Base-by-base conservation (phyloP, 176 grass and related monocot species). In the Olyra latifolia region DNA sequence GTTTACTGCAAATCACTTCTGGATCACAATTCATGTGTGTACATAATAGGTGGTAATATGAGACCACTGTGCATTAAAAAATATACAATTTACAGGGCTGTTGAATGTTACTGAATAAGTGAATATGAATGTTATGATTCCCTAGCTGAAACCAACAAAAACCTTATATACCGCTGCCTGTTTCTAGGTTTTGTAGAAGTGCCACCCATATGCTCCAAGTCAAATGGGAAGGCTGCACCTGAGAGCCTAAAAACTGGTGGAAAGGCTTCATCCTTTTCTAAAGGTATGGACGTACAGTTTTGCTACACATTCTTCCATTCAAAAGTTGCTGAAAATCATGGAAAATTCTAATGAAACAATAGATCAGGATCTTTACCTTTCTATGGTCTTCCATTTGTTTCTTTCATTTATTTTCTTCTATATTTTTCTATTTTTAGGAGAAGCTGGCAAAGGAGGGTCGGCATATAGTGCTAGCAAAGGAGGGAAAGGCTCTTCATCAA, bases 181-280 rank as follows among this genome's bases (percentile, higher is more conserved):
- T 79, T 73, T 80, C 77, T 79, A 97, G 94, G 77, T 84, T 90
- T 88, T 77, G 27, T 92, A n/a, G 89, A 92, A 56, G 27, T 19
- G 42, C 62, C 64, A 81, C 82, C 61, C 38, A 22, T 46, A 79
- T 59, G 57, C 72, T 58, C 68, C 15, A 90, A 85, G 83, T 55
- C 83, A 71, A 98, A 91, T 19, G 92, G 77, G 72, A 98, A 94
- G 74, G 77, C 80, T 70, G 43, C 87, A 56, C 56, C 79, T 46
- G 67, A 40, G 15, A 86, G 82, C 71, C 74, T 91, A 38, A 89
- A 89, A 75, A 74, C 84, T 74, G 79, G 85, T 63, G 72, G 71
- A 74, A 85, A 87, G 78, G 52, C 75, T 83, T 69, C 73, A 42
- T 57, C 85, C 19, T 70, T 83, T 72, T 80, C 88, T 67, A 88